Evolutionary conservation across 441 rosid genomes (phyloP).

Genomic region (Arabidopsis lyrata): DNA sequence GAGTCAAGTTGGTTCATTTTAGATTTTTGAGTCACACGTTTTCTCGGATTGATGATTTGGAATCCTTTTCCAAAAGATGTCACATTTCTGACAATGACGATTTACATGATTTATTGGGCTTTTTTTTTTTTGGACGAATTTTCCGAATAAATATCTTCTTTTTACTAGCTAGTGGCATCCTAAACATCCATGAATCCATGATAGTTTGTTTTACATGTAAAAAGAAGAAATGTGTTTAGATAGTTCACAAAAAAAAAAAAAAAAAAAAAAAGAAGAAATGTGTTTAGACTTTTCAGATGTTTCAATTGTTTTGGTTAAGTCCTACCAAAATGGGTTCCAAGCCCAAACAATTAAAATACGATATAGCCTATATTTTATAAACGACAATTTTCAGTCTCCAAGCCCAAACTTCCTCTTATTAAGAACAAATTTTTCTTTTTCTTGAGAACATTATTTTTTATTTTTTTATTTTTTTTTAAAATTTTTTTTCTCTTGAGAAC

Average conservation of each 20-base stretch:
- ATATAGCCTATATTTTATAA: background rate
- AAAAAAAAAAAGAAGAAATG: no score
- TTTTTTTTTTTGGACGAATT: background rate
- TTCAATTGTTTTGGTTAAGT: no score
- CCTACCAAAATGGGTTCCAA: background rate
- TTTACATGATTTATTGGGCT: background rate
- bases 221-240: no score
- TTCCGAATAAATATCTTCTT: constrained; percentile 2
- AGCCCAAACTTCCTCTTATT: background rate
- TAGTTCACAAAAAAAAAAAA: no score
- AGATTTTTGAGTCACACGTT: background rate
- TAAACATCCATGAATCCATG: background rate
- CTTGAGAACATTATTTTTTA: background rate
- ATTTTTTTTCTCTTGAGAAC: no score
- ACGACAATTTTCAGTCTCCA: background rate
- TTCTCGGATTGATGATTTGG: constrained; percentile 26
- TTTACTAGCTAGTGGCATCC: background rate
- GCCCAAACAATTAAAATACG: background rate
- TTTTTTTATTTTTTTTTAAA: no score
- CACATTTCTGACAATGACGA: constrained; percentile 9
- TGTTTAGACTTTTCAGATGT: no score
- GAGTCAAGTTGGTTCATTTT: constrained; percentile 1
- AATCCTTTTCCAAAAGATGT: background rate
- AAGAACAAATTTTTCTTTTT: no score
- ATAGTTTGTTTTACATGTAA: no score